Percentiles rank a stretch among this genome's conserved stretches.
phyloP scores from a whole-genome alignment of 1,139 yeast species.

The Hansenula anomala region DNA sequence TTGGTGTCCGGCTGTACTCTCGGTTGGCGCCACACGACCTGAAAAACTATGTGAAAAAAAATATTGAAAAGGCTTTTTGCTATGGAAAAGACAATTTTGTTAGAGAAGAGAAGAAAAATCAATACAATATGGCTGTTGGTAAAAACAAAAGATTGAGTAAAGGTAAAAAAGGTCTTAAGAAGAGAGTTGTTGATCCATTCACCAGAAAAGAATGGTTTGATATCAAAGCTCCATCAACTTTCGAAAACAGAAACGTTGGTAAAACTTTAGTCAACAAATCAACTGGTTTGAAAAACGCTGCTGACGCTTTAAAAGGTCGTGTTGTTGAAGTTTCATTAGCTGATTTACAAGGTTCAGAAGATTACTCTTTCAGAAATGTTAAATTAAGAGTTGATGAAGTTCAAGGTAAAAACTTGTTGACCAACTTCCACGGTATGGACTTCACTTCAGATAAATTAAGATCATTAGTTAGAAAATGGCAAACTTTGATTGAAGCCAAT shows the following conservation, averaged over 20 bases:
- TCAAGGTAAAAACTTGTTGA: constrained; percentile 81
- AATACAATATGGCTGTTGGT: constrained; percentile 75
- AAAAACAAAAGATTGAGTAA: constrained; percentile 93
- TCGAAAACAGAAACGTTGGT: constrained; percentile 86
- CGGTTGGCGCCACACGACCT: no score
- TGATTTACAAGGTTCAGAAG: constrained; percentile 85
- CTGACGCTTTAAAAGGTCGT: constrained; percentile 86
- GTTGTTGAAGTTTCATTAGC: constrained; percentile 79
- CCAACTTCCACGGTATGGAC: constrained; percentile 91
- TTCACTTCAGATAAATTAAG: constrained; percentile 84
- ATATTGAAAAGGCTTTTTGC: background rate
- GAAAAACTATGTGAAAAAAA: background rate
- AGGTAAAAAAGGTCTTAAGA: constrained; percentile 94
- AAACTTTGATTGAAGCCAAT: constrained; percentile 80
- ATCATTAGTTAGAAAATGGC: constrained; percentile 88
- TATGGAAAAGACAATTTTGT: no score
- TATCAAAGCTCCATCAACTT: constrained; percentile 89
- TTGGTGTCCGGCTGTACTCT: background rate
- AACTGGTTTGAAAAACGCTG: constrained; percentile 85
- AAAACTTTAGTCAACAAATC: constrained; percentile 88
- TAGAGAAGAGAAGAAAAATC: background rate
- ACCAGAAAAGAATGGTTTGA: constrained; percentile 90
- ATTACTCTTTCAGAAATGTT: constrained; percentile 82
- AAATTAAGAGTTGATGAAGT: constrained; percentile 86
- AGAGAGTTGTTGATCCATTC: constrained; percentile 94